Percentiles rank a stretch among this genome's conserved stretches.
Evolutionary conservation across 2,329 filamentous ascomycete genomes (phyloP).

Genomic region (Aspergillus neotritici): DNA sequence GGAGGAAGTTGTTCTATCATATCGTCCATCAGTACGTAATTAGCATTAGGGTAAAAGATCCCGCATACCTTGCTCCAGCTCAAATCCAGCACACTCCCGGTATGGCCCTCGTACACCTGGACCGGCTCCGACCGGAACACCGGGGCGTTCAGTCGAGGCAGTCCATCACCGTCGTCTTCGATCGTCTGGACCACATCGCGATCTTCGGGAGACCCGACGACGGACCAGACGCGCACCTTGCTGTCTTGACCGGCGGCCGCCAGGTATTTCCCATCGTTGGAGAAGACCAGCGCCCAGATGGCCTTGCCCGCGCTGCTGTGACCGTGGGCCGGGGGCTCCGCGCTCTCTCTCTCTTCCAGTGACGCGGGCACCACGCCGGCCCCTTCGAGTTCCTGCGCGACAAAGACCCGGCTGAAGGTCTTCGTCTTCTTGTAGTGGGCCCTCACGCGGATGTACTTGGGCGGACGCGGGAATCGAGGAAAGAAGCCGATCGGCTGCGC

Average conservation of each 20-base stretch:
- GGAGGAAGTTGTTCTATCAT: slow-evolving; percentile 75
- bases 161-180: slow-evolving; percentile 50
- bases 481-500: slow-evolving; percentile 75
- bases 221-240: slow-evolving; percentile 80
- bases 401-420: slow-evolving; percentile 81
- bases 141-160: slow-evolving; percentile 72
- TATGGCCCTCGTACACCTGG: slow-evolving; percentile 77
- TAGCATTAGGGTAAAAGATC: not conserved
- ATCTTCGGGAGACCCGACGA: slow-evolving; percentile 77
- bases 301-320: slow-evolving; percentile 51
- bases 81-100: slow-evolving; percentile 77
- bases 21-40: slow-evolving; percentile 4
- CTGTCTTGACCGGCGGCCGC: slow-evolving; percentile 89
- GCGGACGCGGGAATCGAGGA: slow-evolving; percentile 80
- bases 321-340: slow-evolving; percentile 20
- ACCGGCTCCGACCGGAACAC: slow-evolving; percentile 78
- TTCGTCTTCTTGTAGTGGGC: slow-evolving; percentile 72
- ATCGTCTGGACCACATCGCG: slow-evolving; percentile 67
- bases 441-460: slow-evolving; percentile 82
- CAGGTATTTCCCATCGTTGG: slow-evolving; percentile 81
- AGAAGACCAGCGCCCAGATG: slow-evolving; percentile 90
- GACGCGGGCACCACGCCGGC: slow-evolving; percentile 38
- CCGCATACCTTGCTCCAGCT: slow-evolving; percentile 83
- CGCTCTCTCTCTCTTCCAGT: slow-evolving; percentile 30
- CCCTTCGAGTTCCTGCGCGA: slow-evolving; percentile 83